These are phyloP conservation scores for Nakaseomyces delphensis DNA, from an alignment of 1,139 yeast genomes.

Conservation along the genomic window DNA sequence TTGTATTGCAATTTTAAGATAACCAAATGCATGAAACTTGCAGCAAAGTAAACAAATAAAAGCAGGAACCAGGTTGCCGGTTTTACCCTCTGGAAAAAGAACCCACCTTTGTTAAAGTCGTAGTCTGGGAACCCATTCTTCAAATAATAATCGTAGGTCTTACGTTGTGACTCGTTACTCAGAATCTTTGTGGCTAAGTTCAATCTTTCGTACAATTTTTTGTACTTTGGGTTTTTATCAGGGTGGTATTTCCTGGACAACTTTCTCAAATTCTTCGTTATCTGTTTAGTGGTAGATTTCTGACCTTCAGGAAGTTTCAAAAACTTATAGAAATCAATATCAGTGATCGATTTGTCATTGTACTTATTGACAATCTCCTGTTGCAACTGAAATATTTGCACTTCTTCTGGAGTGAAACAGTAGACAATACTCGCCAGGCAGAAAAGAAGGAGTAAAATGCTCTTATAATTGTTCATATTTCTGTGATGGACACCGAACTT, in stretches of 20 bases:
- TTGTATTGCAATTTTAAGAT: slow-evolving; percentile 46
- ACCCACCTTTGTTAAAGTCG: slow-evolving; percentile 51
- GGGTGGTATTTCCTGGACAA: slow-evolving; percentile 72
- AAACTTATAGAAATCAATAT: slow-evolving; percentile 60
- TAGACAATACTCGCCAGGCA: slow-evolving; percentile 11
- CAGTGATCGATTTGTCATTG: slow-evolving; percentile 38
- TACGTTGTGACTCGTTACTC: slow-evolving; percentile 52
- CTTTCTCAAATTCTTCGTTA: slow-evolving; percentile 66
- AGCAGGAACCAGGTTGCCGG: slow-evolving; percentile 41
- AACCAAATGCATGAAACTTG: slow-evolving; percentile 53
- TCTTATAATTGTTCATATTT: neutral
- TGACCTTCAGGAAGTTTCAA: slow-evolving; percentile 41
- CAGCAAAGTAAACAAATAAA: slow-evolving; percentile 41
- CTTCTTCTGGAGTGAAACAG: slow-evolving; percentile 46
- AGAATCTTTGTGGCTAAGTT: slow-evolving; percentile 69
- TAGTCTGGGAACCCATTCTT: slow-evolving; percentile 81
- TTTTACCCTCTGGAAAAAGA: slow-evolving; percentile 30
- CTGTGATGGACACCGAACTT: no score
- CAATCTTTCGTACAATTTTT: slow-evolving; percentile 54
- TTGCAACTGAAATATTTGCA: slow-evolving; percentile 71
- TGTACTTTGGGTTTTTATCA: slow-evolving; percentile 49
- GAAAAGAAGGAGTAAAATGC: neutral
- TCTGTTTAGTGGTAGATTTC: slow-evolving; percentile 48
- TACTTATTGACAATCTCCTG: slow-evolving; percentile 57
- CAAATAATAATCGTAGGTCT: slow-evolving; percentile 77